Evolutionary conservation across 257 asterid genomes (phyloP).

Genomic region (Penstemon newberryi): DNA sequence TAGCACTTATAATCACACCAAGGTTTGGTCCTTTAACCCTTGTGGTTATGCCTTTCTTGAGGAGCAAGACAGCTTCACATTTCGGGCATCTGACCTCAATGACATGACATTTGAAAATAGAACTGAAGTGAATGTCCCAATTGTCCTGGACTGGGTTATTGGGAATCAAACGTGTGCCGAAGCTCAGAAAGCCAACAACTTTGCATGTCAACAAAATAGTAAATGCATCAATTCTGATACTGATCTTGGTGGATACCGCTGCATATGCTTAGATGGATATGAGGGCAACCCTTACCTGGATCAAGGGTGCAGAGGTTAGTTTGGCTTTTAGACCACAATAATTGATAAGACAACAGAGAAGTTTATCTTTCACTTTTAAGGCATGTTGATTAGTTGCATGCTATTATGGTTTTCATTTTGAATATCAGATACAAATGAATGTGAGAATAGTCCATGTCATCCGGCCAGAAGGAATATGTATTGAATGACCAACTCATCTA

Average conservation of each 20-base stretch:
- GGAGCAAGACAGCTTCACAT: background rate
- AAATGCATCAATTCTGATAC: constrained; percentile 19
- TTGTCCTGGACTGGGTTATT: constrained; percentile 32
- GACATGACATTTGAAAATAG: constrained; percentile 5
- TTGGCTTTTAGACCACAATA: too few relatives aligned
- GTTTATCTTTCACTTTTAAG: too few relatives aligned
- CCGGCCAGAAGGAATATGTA: too few relatives aligned
- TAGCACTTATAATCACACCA: background rate
- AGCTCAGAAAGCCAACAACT: background rate
- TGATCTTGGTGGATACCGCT: constrained; percentile 23
- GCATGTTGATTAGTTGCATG: background rate
- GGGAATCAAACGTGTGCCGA: constrained; percentile 7
- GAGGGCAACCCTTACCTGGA: constrained; percentile 33
- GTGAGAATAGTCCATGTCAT: too few relatives aligned
- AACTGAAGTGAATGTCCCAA: constrained; percentile 3
- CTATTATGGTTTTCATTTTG: too few relatives aligned
- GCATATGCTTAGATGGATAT: constrained; percentile 26
- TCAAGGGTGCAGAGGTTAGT: constrained; percentile 31
- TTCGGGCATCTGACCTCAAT: background rate
- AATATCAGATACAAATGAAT: too few relatives aligned
- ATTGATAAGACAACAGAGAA: too few relatives aligned
- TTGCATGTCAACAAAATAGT: constrained; percentile 10
- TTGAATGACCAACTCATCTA: constrained; percentile 26
- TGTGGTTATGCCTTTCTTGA: constrained; percentile 22
- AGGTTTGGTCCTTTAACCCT: constrained; percentile 7